Evolutionary conservation across 2,329 filamentous ascomycete genomes (phyloP), one percentile per base, ranked within the genome.

Genomic region (Neoscytalidium dimidiatum): DNA sequence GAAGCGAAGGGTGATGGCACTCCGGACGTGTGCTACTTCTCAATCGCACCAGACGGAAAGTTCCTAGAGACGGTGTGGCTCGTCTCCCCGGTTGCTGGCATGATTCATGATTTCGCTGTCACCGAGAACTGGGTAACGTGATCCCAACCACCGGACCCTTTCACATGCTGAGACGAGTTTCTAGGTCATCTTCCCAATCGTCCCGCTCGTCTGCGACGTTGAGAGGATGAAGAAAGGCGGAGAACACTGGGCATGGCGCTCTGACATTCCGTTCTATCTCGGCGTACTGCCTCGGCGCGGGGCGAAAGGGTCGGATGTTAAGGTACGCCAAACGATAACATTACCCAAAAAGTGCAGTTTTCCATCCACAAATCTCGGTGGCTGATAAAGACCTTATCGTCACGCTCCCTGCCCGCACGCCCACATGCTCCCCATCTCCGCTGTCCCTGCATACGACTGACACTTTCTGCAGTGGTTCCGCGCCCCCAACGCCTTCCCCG

Each of bases 91-190:
- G 72, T 77, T 1, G 71, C 71, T 2, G 78, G 70, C 0, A 77
- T 80, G 75, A 80, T 81, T 35, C 80, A 81, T 69, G 79, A 82
- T 58, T 78, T 77, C 62, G 78, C 73, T 0, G 72, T 80, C 1
- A 81, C 78, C 0, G 71, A 80, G 4, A 80, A 81, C 49, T 80
- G 64, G 62, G 60, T 71, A 61, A 21, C 51, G n/a, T 4, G 38
- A 11, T 9, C n/a, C 4, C 21, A 9, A 21, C 28, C 3, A 4
- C 2, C 2, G 29, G 3, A n/a, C n/a, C 7, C 3, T 17, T 2
- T 21, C 17, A 5, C 2, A 2, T 43, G 31, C 23, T 58, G 31
- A 58, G 43, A 17, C 7, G n/a, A 28, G 5, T 6, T n/a, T 17
- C 14, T 21, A 77, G 74, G 73, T 79, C 1, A 46, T 78, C 2